Base-by-base conservation (phyloP, 2,329 filamentous ascomycete genomes). In the Colletotrichum echinochloae region DNA sequence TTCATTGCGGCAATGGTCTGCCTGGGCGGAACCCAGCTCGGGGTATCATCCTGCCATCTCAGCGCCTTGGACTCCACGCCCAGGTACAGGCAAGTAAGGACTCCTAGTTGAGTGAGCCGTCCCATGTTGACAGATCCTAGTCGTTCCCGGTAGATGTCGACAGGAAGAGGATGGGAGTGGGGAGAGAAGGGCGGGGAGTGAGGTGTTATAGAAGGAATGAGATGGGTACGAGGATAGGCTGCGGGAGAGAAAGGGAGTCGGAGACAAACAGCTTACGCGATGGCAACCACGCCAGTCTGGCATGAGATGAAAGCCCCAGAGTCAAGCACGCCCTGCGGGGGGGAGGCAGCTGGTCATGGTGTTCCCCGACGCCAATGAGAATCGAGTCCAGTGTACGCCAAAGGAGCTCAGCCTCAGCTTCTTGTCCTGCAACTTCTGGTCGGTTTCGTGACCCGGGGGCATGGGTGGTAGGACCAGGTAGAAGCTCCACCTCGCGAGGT, bases 1-100 rank as follows among this genome's bases (percentile, higher is more conserved):
- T 73, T 70, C 74, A 76, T 74, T 39, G 65, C 61, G 37, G 46
- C 72, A 26, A 76, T 61, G 14, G 78, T 79, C 73, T 77, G 67
- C 49, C 68, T 73, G 4, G 78, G 65, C 1, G 77, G 77, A 12
- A 61, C 49, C 77, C 77, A 79, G 55, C 68, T 71, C 8, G 66
- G 55, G 35, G 69, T 72, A 33, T 74, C 66, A 30, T 72, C 57
- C 23, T 76, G 71, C 77, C 77, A 78, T 68, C 71, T 75, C 35
- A 75, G 39, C 6, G 70, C 67, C 63, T 78, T 77, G 57, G 74
- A 73, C 48, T 75, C 66, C 14, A 51, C 73, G 30, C 71, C 65
- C 18, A 71, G 49, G 26, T 75, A 61, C 51, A 72, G 65, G 70
- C 73, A 74, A 72, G 74, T 72, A 48, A 76, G 48, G 62, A 74